Conservation (phyloP, 768 basidiomycete species). For the Lactifluus echinatus region DNA sequence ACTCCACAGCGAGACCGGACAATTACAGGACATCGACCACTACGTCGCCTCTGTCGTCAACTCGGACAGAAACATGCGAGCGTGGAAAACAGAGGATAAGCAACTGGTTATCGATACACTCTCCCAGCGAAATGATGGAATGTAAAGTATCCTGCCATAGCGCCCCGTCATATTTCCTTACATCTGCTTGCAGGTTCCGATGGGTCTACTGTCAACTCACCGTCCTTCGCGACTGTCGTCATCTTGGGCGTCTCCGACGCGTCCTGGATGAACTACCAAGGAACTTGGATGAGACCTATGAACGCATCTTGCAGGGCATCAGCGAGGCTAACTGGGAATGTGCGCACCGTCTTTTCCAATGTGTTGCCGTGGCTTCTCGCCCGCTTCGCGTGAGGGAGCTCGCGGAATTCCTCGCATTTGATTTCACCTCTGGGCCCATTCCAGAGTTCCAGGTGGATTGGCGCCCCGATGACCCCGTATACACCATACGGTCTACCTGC, state of each 20-base stretch:
- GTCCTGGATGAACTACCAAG: background rate
- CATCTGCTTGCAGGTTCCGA: background rate
- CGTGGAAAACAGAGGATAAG: too few relatives aligned
- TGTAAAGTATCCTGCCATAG: background rate
- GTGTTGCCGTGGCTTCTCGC: background rate
- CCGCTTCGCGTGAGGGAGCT: background rate
- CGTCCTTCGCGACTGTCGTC: background rate
- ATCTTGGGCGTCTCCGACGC: background rate
- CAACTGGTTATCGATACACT: too few relatives aligned
- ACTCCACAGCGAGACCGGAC: background rate
- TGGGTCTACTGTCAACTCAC: slow-evolving; percentile 4
- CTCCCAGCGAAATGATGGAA: background rate
- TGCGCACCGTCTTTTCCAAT: background rate
- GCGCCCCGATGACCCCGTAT: background rate
- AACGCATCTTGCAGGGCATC: background rate
- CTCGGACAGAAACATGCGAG: background rate
- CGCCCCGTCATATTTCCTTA: background rate
- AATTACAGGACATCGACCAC: background rate
- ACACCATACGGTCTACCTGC: background rate
- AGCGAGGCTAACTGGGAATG: background rate
- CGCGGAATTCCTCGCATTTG: too few relatives aligned
- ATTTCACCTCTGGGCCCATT: too few relatives aligned
- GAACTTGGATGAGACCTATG: background rate
- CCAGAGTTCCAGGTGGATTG: background rate
- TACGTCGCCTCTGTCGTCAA: background rate